Conservation (phyloP, 495 filamentous ascomycete genomes). For the Ramalina peruviana region DNA sequence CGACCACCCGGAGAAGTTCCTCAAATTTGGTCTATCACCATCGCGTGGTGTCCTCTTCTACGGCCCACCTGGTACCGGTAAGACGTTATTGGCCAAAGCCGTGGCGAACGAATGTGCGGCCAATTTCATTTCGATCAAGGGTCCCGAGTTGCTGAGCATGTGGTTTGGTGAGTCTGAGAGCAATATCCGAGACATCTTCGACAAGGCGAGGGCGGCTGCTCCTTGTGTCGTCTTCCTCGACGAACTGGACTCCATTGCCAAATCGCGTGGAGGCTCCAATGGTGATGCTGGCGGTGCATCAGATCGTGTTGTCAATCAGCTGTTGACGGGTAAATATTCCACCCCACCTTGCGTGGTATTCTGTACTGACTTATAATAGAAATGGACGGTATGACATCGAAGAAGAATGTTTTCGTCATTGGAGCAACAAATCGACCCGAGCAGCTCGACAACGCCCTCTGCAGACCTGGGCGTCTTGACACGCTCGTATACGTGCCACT, state of each 20-base stretch:
- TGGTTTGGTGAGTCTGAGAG: conserved; percentile 99
- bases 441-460: conserved; percentile 93
- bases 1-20: conserved; percentile 99
- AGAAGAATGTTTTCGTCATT: conserved; percentile 99
- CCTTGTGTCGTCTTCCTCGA: conserved; percentile 99
- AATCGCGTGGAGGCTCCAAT: conserved; percentile 93
- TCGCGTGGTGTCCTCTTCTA: conserved; percentile 98
- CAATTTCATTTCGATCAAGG: conserved; percentile 99
- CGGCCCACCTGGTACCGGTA: conserved; percentile 97
- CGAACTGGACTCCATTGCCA: conserved; percentile 97
- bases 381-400: conserved; percentile 99
- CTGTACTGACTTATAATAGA: conserved; percentile 46
- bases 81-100: conserved; percentile 97
- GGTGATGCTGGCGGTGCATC: conserved; percentile 97
- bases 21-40: conserved; percentile 97
- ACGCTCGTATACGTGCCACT: conserved; percentile 96
- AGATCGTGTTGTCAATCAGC: conserved; percentile 98
- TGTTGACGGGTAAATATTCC: conserved; percentile 70
- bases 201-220: conserved; percentile 96
- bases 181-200: conserved; percentile 99
- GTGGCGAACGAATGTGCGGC: conserved; percentile 98
- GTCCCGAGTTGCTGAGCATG: conserved; percentile 95
- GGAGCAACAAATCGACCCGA: conserved; percentile 97
- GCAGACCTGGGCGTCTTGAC: conserved; percentile 96
- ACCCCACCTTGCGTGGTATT: background rate